Percentiles rank a stretch among this genome's conserved stretches.
These are phyloP conservation scores for Adansonia digitata DNA, from an alignment of 345 rosid species.

Conservation along the genomic window DNA sequence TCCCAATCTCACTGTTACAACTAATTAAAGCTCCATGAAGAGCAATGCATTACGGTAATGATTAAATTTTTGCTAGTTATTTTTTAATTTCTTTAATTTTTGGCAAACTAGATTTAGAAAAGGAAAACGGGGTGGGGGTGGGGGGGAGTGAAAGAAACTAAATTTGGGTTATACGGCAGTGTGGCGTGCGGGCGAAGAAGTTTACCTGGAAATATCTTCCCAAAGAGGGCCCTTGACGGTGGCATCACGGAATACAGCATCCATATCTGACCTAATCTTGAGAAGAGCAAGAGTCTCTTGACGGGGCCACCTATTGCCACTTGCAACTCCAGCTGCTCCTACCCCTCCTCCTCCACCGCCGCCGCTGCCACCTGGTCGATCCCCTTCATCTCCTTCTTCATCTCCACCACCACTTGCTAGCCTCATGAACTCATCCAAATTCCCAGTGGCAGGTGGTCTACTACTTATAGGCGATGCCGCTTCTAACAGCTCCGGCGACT, in stretches of 20 bases:
- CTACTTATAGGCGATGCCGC: conserved; percentile 88
- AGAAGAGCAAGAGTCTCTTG: conserved; percentile 83
- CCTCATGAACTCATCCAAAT: conserved; percentile 56
- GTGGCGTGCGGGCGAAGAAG: no score
- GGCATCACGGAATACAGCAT: conserved; percentile 72
- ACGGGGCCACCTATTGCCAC: conserved; percentile 87
- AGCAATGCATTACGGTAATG: not conserved
- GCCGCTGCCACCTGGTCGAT: conserved; percentile 38
- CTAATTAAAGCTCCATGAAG: conserved; percentile 3
- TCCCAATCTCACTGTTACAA: not conserved
- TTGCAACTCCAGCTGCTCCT: conserved; percentile 30
- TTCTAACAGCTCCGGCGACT: conserved; percentile 44
- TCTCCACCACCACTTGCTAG: no score
- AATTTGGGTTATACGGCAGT: no score
- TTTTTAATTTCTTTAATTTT: no score
- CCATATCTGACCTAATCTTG: conserved; percentile 89
- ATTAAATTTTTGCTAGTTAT: no score
- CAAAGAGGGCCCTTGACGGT: conserved; percentile 85
- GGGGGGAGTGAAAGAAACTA: no score
- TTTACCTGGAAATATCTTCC: conserved; percentile 88
- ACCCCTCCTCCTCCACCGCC: conserved; percentile 9
- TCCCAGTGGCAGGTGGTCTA: conserved; percentile 63
- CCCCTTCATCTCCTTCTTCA: conserved; percentile 35
- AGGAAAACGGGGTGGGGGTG: not conserved
- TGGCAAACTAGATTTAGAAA: no score